phyloP scores from a whole-genome alignment of 2,329 filamentous ascomycete genomes.

The Aurifilum marmelostoma region DNA sequence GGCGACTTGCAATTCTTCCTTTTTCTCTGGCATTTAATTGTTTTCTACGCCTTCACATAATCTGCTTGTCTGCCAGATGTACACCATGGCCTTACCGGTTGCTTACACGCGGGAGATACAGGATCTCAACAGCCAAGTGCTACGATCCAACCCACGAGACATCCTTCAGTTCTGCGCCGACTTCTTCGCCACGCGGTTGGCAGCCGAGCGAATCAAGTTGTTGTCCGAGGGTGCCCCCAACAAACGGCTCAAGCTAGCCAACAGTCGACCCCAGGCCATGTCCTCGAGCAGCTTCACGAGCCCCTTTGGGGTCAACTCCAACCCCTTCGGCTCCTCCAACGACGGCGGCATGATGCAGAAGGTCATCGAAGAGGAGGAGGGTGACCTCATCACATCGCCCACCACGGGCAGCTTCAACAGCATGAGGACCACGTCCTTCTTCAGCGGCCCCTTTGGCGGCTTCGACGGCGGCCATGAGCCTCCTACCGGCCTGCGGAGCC shows the following conservation, averaged over 20 bases:
- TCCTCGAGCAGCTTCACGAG: conserved; percentile 74
- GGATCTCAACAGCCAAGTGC: conserved; percentile 64
- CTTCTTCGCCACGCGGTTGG: conserved; percentile 67
- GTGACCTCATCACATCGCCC: conserved; percentile 74
- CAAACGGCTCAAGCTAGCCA: conserved; percentile 28
- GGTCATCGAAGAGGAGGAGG: conserved; percentile 83
- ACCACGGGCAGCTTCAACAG: conserved; percentile 66
- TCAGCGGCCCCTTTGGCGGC: conserved; percentile 58
- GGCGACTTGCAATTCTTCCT: background rate
- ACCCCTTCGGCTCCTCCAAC: conserved; percentile 69
- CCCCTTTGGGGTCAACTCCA: conserved; percentile 67
- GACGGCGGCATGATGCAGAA: conserved; percentile 49
- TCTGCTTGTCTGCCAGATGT: conserved; percentile 9
- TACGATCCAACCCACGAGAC: conserved; percentile 62
- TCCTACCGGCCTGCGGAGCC: conserved; percentile 49
- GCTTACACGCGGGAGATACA: conserved; percentile 66
- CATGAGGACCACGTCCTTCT: conserved; percentile 45
- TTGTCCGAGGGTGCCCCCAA: conserved; percentile 41
- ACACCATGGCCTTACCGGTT: conserved; percentile 51
- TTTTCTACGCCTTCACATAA: conserved; percentile 2
- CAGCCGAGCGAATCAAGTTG: conserved; percentile 64
- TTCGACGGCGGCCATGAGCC: conserved; percentile 52
- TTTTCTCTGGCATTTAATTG: background rate
- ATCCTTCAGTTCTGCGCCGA: conserved; percentile 72
- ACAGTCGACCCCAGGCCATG: conserved; percentile 50